phyloP scores from a whole-genome alignment of 176 grass and related monocot species.

The Microstegium vimineum region DNA sequence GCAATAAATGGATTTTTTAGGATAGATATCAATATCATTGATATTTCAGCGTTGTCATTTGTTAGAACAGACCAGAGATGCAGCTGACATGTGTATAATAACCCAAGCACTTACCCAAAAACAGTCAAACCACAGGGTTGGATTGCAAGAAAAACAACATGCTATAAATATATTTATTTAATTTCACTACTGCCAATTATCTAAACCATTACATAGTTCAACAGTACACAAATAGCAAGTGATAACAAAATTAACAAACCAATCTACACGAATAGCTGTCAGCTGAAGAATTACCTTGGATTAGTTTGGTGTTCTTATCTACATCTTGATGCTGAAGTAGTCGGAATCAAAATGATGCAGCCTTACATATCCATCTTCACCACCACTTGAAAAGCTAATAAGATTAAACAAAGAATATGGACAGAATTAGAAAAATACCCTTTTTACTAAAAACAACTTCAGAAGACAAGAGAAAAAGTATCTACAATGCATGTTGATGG shows the following conservation, averaged over 20 bases:
- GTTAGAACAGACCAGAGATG: neutral
- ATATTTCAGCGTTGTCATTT: neutral
- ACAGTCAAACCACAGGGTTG: too few species aligned
- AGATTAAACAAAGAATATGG: neutral
- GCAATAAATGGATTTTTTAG: neutral
- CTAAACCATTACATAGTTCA: neutral
- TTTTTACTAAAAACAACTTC: neutral
- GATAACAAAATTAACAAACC: neutral
- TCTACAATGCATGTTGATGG: neutral
- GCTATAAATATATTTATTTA: too few species aligned
- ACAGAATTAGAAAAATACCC: neutral
- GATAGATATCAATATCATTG: neutral
- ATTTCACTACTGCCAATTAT: too few species aligned
- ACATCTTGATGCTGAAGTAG: slow-evolving; percentile 85
- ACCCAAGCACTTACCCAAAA: neutral
- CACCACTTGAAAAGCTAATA: slow-evolving; percentile 71
- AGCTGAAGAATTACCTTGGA: neutral
- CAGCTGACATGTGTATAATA: neutral
- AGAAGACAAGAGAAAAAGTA: neutral
- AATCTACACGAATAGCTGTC: neutral
- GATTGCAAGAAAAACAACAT: too few species aligned
- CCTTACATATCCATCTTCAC: slow-evolving; percentile 94
- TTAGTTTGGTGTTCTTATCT: neutral
- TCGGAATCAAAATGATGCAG: slow-evolving; percentile 86
- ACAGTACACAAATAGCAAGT: neutral